Percentiles rank a stretch among this genome's conserved stretches.
These are phyloP conservation scores for Pachysandra terminalis DNA, from an alignment of 164 flowering plant species.

Conservation along the genomic window DNA sequence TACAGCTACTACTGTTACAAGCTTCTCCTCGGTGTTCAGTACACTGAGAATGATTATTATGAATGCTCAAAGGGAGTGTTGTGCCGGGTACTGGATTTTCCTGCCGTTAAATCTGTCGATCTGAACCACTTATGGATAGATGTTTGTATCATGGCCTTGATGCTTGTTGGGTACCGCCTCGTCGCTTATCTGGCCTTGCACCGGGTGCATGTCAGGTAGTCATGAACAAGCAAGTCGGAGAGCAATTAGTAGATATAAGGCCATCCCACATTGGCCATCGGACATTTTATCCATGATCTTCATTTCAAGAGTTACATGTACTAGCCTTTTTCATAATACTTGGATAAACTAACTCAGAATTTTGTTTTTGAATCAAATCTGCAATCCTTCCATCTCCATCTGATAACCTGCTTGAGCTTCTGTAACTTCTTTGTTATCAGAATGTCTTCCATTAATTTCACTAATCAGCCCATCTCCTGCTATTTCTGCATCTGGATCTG, in stretches of 20 bases:
- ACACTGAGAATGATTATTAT: slow-evolving; percentile 54
- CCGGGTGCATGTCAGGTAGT: slow-evolving; percentile 51
- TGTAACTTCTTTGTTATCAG: slow-evolving; percentile 71
- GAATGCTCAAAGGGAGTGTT: slow-evolving; percentile 54
- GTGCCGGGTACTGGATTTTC: slow-evolving; percentile 71
- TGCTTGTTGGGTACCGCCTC: slow-evolving; percentile 86
- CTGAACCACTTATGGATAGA: slow-evolving; percentile 57
- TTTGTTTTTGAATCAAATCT: slow-evolving; percentile 54
- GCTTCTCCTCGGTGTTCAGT: slow-evolving; percentile 92
- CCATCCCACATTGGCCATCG: background rate
- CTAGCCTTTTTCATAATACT: slow-evolving; percentile 2
- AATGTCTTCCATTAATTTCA: slow-evolving; percentile 70
- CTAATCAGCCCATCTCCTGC: slow-evolving; percentile 60
- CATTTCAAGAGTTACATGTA: slow-evolving; percentile 15
- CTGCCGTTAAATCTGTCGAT: slow-evolving; percentile 72
- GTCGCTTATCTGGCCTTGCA: slow-evolving; percentile 81
- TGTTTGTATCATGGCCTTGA: slow-evolving; percentile 49
- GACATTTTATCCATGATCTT: slow-evolving; percentile 6
- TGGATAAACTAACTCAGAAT: slow-evolving; percentile 6
- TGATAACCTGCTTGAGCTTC: slow-evolving; percentile 59
- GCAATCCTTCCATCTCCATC: slow-evolving; percentile 80
- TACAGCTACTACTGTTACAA: slow-evolving; percentile 95
- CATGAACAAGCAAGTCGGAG: slow-evolving; percentile 19
- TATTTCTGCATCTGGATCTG: slow-evolving; percentile 75
- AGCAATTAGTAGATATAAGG: slow-evolving; percentile 18